These are phyloP conservation scores for Endogone sp. DNA, from an alignment of 192 early-diverging fungal species.

Conservation along the genomic window DNA sequence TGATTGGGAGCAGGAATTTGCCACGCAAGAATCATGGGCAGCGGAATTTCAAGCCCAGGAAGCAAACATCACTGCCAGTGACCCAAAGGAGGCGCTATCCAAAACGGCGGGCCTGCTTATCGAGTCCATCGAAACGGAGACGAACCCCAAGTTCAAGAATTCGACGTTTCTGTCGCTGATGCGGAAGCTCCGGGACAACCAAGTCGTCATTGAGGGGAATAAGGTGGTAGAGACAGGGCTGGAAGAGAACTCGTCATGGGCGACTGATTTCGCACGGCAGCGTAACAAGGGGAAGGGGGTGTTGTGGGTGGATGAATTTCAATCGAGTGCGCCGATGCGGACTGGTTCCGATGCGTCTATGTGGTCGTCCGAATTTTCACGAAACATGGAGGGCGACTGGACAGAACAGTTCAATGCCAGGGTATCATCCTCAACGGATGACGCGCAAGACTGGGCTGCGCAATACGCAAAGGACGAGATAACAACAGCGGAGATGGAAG, in stretches of 20 bases:
- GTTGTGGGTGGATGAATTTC: constrained; percentile 15
- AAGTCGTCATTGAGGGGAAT: constrained; percentile 85
- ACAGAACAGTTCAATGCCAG: constrained; percentile 36
- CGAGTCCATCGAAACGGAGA: constrained; percentile 64
- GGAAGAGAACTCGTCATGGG: constrained; percentile 16
- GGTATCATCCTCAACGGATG: constrained; percentile 11
- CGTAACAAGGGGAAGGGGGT: constrained; percentile 22
- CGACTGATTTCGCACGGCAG: constrained; percentile 25
- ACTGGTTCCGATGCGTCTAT: not conserved
- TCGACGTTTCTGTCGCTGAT: constrained; percentile 93
- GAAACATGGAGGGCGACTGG: constrained; percentile 29
- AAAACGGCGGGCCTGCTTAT: constrained; percentile 80
- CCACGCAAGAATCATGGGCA: constrained; percentile 44
- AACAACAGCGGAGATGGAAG: constrained; percentile 42
- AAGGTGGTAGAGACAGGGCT: constrained; percentile 66
- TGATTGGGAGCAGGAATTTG: constrained; percentile 62
- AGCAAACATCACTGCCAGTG: constrained; percentile 16
- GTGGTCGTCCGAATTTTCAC: not conserved
- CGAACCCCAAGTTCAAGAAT: constrained; percentile 91
- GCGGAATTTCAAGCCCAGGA: constrained; percentile 54
- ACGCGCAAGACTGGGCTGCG: constrained; percentile 45
- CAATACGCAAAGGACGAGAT: constrained; percentile 33
- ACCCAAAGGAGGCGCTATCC: constrained; percentile 67
- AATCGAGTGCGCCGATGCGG: not conserved
- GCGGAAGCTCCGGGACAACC: constrained; percentile 84